Evolutionary conservation across 768 basidiomycete genomes (phyloP).

Genomic region (Leucocoprinus birnbaumii): DNA sequence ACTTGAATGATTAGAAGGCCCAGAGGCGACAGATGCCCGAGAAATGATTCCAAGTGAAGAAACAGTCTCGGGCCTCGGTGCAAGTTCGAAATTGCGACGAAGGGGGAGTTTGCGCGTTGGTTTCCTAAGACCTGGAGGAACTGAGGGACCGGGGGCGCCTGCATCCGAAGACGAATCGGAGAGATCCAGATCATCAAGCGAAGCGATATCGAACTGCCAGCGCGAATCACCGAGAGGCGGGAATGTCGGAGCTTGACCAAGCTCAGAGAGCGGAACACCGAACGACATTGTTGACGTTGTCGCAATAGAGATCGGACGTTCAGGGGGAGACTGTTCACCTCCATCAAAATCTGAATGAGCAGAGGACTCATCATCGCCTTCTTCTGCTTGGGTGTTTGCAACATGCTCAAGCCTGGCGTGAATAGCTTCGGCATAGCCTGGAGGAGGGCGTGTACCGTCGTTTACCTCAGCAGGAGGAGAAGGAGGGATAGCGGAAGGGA

Average conservation of each 20-base stretch:
- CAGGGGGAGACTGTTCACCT: neutral
- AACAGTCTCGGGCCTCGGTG: constrained; percentile 61
- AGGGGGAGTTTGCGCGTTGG: constrained; percentile 60
- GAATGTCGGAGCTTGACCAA: constrained; percentile 32
- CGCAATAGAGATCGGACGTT: constrained; percentile 7
- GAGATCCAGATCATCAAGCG: constrained; percentile 78
- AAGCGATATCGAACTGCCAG: constrained; percentile 70
- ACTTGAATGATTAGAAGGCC: constrained; percentile 37
- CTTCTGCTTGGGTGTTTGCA: neutral
- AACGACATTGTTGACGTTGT: constrained; percentile 48
- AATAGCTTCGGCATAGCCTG: constrained; percentile 7
- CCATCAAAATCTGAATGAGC: neutral
- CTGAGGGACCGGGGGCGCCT: constrained; percentile 33
- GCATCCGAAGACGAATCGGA: constrained; percentile 71
- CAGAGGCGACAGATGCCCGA: constrained; percentile 56
- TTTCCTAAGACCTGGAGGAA: constrained; percentile 54
- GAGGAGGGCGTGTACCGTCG: constrained; percentile 9
- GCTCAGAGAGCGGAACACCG: constrained; percentile 36
- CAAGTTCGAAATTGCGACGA: constrained; percentile 80
- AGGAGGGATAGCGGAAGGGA: constrained; percentile 3
- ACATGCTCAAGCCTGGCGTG: neutral
- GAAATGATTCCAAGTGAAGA: constrained; percentile 78
- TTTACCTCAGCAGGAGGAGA: neutral
- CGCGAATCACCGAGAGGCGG: constrained; percentile 35
- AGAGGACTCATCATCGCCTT: neutral